These are phyloP conservation scores for Paramecium biaurelia DNA, from an alignment of 73 alveolate species.

Conservation along the genomic window DNA sequence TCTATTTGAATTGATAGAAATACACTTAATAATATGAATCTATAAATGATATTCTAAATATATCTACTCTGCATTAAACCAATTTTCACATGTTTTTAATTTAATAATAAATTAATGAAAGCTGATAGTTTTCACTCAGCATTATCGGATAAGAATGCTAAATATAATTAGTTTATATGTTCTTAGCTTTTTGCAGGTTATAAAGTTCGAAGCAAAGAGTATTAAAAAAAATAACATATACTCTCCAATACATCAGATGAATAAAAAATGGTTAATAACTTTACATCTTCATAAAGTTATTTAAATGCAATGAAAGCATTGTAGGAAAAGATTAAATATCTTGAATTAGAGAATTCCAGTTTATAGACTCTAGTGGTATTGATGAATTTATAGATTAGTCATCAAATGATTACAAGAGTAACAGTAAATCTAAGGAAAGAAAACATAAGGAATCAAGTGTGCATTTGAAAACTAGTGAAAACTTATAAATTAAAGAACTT, in stretches of 20 bases:
- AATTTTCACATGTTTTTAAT: neutral
- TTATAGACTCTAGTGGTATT: neutral
- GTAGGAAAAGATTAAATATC: neutral
- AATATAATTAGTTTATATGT: neutral
- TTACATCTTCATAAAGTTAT: constrained; percentile 1
- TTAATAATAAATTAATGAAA: neutral
- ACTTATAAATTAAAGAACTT: neutral
- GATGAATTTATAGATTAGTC: neutral
- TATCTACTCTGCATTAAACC: too few relatives aligned
- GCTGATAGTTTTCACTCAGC: constrained; percentile 18
- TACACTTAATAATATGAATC: too few relatives aligned
- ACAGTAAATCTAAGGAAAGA: neutral
- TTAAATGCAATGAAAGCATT: constrained; percentile 36
- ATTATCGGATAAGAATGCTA: neutral
- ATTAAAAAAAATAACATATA: neutral
- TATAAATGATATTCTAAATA: too few relatives aligned
- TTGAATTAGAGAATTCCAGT: neutral
- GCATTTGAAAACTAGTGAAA: neutral
- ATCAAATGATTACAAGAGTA: neutral
- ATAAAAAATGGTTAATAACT: neutral
- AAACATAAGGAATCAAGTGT: neutral
- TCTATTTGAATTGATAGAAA: too few relatives aligned
- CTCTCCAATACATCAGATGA: neutral
- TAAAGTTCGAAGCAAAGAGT: neutral
- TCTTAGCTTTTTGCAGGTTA: neutral